Evolutionary conservation across 1,139 yeast species (phyloP).

Genomic region (Candida tropicalis): DNA sequence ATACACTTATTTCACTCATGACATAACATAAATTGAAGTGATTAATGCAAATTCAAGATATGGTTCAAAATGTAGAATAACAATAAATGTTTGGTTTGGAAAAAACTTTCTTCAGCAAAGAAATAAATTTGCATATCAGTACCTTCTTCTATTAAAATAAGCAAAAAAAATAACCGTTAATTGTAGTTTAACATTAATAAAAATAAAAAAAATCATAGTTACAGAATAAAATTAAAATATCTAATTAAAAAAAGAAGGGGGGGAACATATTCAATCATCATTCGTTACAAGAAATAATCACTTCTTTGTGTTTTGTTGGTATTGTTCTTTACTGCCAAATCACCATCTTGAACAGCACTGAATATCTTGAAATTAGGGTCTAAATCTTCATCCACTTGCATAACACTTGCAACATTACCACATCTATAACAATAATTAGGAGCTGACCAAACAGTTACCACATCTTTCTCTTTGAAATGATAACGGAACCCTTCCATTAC

Average conservation of each 20-base stretch:
- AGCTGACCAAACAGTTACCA: slow-evolving; percentile 98
- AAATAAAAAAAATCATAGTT: background rate
- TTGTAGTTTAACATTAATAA: slow-evolving; percentile 2
- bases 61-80: too few species aligned
- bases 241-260: background rate
- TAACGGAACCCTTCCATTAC: slow-evolving; percentile 98
- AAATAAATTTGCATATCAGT: too few species aligned
- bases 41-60: too few species aligned
- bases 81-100: too few species aligned
- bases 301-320: slow-evolving; percentile 76
- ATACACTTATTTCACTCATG: too few species aligned
- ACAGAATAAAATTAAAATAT: background rate
- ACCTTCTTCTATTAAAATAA: background rate
- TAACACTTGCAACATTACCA: slow-evolving; percentile 97
- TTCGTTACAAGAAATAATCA: slow-evolving; percentile 71
- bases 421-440: slow-evolving; percentile 98
- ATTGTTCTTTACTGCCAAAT: slow-evolving; percentile 63
- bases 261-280: slow-evolving; percentile 2
- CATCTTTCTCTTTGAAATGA: slow-evolving; percentile 92
- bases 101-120: too few species aligned
- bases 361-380: slow-evolving; percentile 91
- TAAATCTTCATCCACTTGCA: slow-evolving; percentile 88
- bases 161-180: background rate
- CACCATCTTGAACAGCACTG: slow-evolving; percentile 95
- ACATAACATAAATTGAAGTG: too few species aligned